Conservation (phyloP, 768 basidiomycete species). For the Phanerochaete sordida region DNA sequence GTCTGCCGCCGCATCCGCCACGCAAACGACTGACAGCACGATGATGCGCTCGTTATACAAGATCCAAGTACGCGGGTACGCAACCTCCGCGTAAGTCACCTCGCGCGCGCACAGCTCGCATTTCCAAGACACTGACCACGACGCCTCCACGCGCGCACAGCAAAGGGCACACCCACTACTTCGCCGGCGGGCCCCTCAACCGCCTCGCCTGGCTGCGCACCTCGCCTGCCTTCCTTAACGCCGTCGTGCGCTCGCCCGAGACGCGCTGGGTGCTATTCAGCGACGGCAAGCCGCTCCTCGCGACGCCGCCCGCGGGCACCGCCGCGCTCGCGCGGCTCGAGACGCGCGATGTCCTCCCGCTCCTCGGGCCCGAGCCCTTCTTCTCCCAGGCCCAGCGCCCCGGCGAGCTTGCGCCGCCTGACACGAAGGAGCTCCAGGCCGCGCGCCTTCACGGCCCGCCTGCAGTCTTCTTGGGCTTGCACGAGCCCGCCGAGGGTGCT, state of each 20-base stretch:
- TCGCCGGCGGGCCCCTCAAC: constrained; percentile 65
- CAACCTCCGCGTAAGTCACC: neutral
- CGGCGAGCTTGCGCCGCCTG: constrained; percentile 23
- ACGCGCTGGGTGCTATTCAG: constrained; percentile 81
- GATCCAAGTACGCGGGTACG: neutral
- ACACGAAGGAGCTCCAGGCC: constrained; percentile 39
- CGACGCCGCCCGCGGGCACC: constrained; percentile 16
- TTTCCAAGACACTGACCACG: neutral
- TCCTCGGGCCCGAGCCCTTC: constrained; percentile 63
- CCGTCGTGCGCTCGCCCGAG: constrained; percentile 50
- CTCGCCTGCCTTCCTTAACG: constrained; percentile 70
- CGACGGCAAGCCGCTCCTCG: constrained; percentile 59
- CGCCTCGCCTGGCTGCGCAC: constrained; percentile 77
- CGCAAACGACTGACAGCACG: neutral
- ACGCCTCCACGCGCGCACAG: neutral
- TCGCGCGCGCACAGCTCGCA: neutral
- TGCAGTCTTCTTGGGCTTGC: constrained; percentile 77
- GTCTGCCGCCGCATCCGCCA: too few species aligned
- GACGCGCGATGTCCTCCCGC: constrained; percentile 51
- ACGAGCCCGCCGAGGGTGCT: constrained; percentile 43
- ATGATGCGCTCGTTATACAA: neutral
- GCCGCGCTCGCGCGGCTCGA: constrained; percentile 46
- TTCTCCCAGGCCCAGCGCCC: constrained; percentile 62
- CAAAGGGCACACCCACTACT: constrained; percentile 33
- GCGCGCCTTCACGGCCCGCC: constrained; percentile 52